Base-by-base conservation (phyloP, 495 filamentous ascomycete species). In the Trichocladium antarcticum region DNA sequence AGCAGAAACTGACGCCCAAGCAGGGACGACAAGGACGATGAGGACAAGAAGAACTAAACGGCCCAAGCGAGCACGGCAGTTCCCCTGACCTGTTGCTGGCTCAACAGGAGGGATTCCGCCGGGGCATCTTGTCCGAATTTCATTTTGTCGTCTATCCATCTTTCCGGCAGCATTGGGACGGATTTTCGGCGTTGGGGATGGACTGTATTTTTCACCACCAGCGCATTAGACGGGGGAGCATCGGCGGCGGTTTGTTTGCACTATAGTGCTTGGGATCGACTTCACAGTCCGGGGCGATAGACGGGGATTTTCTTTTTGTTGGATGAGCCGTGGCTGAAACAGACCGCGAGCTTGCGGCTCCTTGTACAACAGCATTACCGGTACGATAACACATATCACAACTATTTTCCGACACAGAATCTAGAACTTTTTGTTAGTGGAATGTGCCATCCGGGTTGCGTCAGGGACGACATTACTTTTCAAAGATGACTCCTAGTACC, bases 401-500 rank as follows among this genome's bases (percentile, higher is more conserved):
- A 19, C 51, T 46, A 64, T 51, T 64, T 64, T 15, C 61, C 61
- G 24, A 64, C 61, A 42, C 61, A 64, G 39, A 64, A 64, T 37
- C 60, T 63, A 31, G 22, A 45, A 27, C 10, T 7, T 24, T 15
- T 19, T 39, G 44, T 49, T 44, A 55, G 45, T 19, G n/a, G 11
- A 12, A 16, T 11, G 9, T 42, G 24, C 47, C 31, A 20, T 21
- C 16, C 21, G 3, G 11, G 2, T 37, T 43, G 47, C 12, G 20
- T 15, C n/a, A 16, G 10, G 20, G 20, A 20, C 16, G 4, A 37
- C 20, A 3, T 32, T 60, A 92, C 84, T 94, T 97, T 65, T 99
- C 90, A 69, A 99, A 97, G 1, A 99, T 89, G 34, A 97, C 90
- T 1, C 93, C 93, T 50, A 99, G 67, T 2, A 97, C 88, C 58